These are phyloP conservation scores for Epichloe coenophiala DNA, from an alignment of 2,329 filamentous ascomycete genomes.

Conservation along the genomic window DNA sequence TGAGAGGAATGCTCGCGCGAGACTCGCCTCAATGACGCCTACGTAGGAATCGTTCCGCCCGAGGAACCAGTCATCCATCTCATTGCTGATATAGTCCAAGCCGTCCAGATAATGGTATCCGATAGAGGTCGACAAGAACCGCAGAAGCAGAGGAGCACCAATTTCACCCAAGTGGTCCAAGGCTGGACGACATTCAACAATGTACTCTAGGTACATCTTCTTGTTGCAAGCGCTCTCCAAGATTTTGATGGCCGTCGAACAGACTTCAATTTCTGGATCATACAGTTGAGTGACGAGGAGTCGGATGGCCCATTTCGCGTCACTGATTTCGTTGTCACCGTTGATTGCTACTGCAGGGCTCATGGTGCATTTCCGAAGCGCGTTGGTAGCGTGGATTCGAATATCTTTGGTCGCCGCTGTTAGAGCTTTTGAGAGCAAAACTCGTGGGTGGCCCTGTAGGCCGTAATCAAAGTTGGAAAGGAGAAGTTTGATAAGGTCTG, in stretches of 20 bases:
- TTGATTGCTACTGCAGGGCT: slow-evolving; percentile 25
- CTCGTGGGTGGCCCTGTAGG: slow-evolving; percentile 74
- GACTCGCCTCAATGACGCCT: slow-evolving; percentile 82
- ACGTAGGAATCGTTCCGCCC: slow-evolving; percentile 97
- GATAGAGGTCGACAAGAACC: slow-evolving; percentile 90
- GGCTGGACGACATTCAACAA: slow-evolving; percentile 89
- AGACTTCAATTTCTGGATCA: slow-evolving; percentile 93
- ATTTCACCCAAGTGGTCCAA: slow-evolving; percentile 95
- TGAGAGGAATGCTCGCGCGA: slow-evolving; percentile 72
- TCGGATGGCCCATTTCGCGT: slow-evolving; percentile 92
- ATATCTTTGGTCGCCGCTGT: slow-evolving; percentile 87
- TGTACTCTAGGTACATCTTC: slow-evolving; percentile 81
- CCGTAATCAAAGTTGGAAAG: slow-evolving; percentile 88
- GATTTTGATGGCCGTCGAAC: slow-evolving; percentile 91
- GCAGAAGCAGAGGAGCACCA: slow-evolving; percentile 77
- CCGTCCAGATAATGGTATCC: slow-evolving; percentile 96
- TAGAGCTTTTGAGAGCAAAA: slow-evolving; percentile 85
- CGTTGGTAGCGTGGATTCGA: slow-evolving; percentile 76
- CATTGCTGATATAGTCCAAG: slow-evolving; percentile 95
- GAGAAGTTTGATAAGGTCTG: slow-evolving; percentile 80
- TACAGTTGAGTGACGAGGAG: slow-evolving; percentile 97
- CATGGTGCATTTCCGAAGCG: slow-evolving; percentile 75
- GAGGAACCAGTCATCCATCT: slow-evolving; percentile 99
- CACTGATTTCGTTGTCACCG: slow-evolving; percentile 31
- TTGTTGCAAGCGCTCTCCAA: slow-evolving; percentile 94